These are phyloP conservation scores for Colletotrichum tofieldiae DNA, from an alignment of 2,329 filamentous ascomycete species.

Conservation along the genomic window DNA sequence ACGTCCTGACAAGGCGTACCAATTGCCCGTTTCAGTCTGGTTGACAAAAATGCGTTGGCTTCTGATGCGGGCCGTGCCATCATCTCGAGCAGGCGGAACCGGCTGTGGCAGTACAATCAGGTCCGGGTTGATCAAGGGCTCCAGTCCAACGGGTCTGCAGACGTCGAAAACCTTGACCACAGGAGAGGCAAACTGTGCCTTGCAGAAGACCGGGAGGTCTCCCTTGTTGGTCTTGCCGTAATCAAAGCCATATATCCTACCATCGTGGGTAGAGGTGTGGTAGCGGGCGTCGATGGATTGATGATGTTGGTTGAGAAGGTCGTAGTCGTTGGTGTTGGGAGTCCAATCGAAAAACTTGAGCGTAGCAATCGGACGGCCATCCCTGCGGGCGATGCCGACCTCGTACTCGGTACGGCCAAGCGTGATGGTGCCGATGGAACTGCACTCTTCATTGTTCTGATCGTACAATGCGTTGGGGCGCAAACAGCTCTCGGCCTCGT, in stretches of 20 bases:
- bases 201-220: constrained; percentile 73
- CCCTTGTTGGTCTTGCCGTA: constrained; percentile 53
- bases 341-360: constrained; percentile 96
- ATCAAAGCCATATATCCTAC: constrained; percentile 86
- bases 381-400: constrained; percentile 84
- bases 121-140: constrained; percentile 75
- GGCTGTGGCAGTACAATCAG: constrained; percentile 92
- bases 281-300: constrained; percentile 89
- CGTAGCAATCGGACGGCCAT: constrained; percentile 85
- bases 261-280: constrained; percentile 89
- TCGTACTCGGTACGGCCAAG: constrained; percentile 92
- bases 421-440: constrained; percentile 83
- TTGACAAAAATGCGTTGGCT: constrained; percentile 86
- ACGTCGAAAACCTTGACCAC: constrained; percentile 93
- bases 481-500: constrained; percentile 82
- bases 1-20: constrained; percentile 93
- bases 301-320: constrained; percentile 87
- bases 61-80: constrained; percentile 66
- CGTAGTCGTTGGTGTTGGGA: constrained; percentile 90
- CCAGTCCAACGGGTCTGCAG: constrained; percentile 79
- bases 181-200: constrained; percentile 67
- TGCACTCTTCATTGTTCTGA: constrained; percentile 82
- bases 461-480: constrained; percentile 77
- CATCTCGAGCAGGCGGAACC: constrained; percentile 71
- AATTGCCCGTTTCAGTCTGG: constrained; percentile 86